Percentiles rank a stretch among this genome's conserved stretches.
Conservation (phyloP, 176 grass and related monocot genomes). For the Typha latifolia region DNA sequence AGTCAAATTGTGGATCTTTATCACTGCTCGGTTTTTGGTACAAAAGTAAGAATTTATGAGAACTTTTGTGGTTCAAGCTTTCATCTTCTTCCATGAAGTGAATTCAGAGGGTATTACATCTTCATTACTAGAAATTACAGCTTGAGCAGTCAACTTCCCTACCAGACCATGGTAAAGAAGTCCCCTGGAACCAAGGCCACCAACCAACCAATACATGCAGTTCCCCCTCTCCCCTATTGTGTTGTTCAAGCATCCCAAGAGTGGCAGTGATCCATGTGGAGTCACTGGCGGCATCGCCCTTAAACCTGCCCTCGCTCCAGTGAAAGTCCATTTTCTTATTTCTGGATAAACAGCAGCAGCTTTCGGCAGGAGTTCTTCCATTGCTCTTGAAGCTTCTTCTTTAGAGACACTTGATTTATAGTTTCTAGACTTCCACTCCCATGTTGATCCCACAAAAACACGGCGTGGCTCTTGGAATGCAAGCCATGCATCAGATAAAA, state of each 20-base stretch:
- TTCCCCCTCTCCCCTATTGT: slow-evolving; percentile 31
- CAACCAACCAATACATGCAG: slow-evolving; percentile 71
- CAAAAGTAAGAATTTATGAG: too few species aligned
- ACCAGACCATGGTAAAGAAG: slow-evolving; percentile 86
- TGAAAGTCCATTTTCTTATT: slow-evolving; percentile 62
- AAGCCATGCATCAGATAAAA: slow-evolving; percentile 86
- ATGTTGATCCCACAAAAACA: slow-evolving; percentile 74
- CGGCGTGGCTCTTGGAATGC: slow-evolving; percentile 57
- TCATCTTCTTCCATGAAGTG: slow-evolving; percentile 53
- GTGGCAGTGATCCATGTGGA: slow-evolving; percentile 57
- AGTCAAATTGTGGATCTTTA: too few species aligned
- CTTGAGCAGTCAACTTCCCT: slow-evolving; percentile 80
- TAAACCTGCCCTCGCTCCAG: slow-evolving; percentile 58
- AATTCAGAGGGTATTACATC: slow-evolving; percentile 61
- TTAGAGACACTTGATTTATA: slow-evolving; percentile 38
- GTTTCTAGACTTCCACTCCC: slow-evolving; percentile 78
- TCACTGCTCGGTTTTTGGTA: too few species aligned
- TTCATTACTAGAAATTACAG: slow-evolving; percentile 58
- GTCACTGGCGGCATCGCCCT: slow-evolving; percentile 90
- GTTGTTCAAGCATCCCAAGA: slow-evolving; percentile 72
- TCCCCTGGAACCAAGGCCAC: slow-evolving; percentile 80
- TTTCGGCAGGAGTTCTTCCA: slow-evolving; percentile 62
- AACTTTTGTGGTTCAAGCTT: background rate
- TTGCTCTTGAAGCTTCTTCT: slow-evolving; percentile 59
- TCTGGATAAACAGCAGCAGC: slow-evolving; percentile 66